phyloP scores from a whole-genome alignment of 1,284 basidiomycete genomes.

The Phlebopus sp. region DNA sequence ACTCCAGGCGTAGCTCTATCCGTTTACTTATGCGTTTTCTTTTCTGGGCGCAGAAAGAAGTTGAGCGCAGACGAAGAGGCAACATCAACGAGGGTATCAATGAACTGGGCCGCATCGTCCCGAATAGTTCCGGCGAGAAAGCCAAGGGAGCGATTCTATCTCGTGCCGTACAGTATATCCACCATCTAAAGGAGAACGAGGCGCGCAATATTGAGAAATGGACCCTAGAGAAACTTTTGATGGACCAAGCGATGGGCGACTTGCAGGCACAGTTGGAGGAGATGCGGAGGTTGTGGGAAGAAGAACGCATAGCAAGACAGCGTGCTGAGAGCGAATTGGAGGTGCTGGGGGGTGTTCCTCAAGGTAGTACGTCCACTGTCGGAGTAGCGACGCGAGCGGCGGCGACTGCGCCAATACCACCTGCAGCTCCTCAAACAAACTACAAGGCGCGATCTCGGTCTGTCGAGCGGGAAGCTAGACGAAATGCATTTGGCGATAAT shows the following conservation, averaged over 20 bases:
- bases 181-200: conserved; percentile 87
- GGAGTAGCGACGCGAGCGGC: conserved; percentile 13
- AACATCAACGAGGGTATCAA: conserved; percentile 97
- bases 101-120: conserved; percentile 86
- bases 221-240: conserved; percentile 90
- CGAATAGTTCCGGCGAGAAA: conserved; percentile 84
- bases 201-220: conserved; percentile 90
- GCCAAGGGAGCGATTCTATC: conserved; percentile 85
- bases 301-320: conserved; percentile 57
- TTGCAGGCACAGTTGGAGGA: conserved; percentile 78
- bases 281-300: conserved; percentile 69
- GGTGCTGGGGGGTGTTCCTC: conserved; percentile 38
- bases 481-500: conserved; percentile 13
- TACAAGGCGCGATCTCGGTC: conserved; percentile 28
- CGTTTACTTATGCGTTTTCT: conserved; percentile 1
- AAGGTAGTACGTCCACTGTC: conserved; percentile 2
- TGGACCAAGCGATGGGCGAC: conserved; percentile 90
- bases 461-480: conserved; percentile 24
- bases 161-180: conserved; percentile 86
- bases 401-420: conserved; percentile 7
- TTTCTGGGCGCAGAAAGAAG: conserved; percentile 78
- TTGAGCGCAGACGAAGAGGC: conserved; percentile 88
- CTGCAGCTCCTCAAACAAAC: conserved; percentile 1
- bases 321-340: conserved; percentile 61
- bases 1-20: neutral